Base-by-base conservation (phyloP, 345 rosid species). In the Clarkia xantiana region DNA sequence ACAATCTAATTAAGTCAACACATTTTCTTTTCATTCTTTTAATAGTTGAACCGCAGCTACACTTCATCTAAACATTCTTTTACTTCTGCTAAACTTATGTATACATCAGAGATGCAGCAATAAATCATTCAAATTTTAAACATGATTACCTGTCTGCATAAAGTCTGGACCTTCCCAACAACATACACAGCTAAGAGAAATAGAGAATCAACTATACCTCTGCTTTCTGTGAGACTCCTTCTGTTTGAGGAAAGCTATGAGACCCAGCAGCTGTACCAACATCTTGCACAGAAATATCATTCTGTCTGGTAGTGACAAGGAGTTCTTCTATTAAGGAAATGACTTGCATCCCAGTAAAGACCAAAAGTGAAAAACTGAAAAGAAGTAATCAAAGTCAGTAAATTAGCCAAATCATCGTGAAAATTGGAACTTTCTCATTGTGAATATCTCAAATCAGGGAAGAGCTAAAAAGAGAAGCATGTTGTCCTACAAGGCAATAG, bases 251-350 rank as follows among this genome's bases (percentile, higher is more conserved):
- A 16, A 64, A 57, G 62, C 64, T 68, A 40, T 72, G 65, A 34
- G 79, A 55, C 47, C 29, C 61, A 57, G 60, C 49, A 67, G 67
- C 70, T 44, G 64, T 49, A 51, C 66, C 68, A 67, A 73, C 59
- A 63, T 71, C 75, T 43, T 81, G 53, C 51, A 64, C 77, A 68
- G n/a, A 53, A 54, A 63, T 62, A 57, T 78, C 86, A 72, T 71
- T 84, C 64, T 78, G 85, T 73, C 76, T 81, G 0, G 96, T 93
- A 55, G 94, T 74, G 51, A 78, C 70, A 49, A 91, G 94, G 61
- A 91, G 95, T 58, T 84, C 96, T 61, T 91, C 90, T n/a, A 96
- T 91, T 69, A 86, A 68, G 48, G 80, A 65, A 69, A 91, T 86
- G 44, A 86, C 96, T 96, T 86, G 81, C 67, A 66, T 41, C 13